Percentiles rank a stretch among this genome's conserved stretches.
Evolutionary conservation across 108 stramenopile genomes (phyloP).

Genomic region (Stephanodiscus minutulus): DNA sequence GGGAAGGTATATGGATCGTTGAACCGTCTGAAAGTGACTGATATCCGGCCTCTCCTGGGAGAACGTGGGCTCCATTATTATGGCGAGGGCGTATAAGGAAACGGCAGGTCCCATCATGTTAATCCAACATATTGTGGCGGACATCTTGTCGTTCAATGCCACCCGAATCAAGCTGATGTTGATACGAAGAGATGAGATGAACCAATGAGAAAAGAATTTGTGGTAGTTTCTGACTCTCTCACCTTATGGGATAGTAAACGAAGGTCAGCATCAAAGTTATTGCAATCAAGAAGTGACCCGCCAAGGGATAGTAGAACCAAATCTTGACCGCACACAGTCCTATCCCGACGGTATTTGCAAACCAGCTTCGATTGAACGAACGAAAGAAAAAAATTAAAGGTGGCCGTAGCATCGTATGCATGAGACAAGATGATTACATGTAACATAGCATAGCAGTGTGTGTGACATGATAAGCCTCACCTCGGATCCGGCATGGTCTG

Average conservation of each 20-base stretch:
- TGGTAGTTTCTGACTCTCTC: slow-evolving; percentile 1
- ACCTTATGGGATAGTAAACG: slow-evolving; percentile 38
- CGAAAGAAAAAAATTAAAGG: background rate
- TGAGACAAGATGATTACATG: background rate
- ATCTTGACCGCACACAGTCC: slow-evolving; percentile 75
- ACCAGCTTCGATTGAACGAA: slow-evolving; percentile 58
- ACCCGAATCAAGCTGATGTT: slow-evolving; percentile 53
- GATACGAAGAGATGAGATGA: background rate
- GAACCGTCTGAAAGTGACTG: slow-evolving; percentile 66
- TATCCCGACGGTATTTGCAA: slow-evolving; percentile 77
- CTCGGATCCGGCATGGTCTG: slow-evolving; percentile 73
- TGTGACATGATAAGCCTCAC: background rate
- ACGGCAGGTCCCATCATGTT: slow-evolving; percentile 80
- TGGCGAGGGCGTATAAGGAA: slow-evolving; percentile 66
- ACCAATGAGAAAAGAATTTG: background rate
- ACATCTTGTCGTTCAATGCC: slow-evolving; percentile 72
- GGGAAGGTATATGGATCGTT: slow-evolving; percentile 73
- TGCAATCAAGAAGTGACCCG: slow-evolving; percentile 72
- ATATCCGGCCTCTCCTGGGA: slow-evolving; percentile 78
- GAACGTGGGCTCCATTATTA: slow-evolving; percentile 82
- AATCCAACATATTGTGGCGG: slow-evolving; percentile 76
- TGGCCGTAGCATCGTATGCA: background rate
- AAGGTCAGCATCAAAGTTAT: slow-evolving; percentile 66
- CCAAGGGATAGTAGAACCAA: slow-evolving; percentile 71
- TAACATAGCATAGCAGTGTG: background rate